Evolutionary conservation across 2,329 filamentous ascomycete species (phyloP).

Genomic region (Arthrinium puccinioides): DNA sequence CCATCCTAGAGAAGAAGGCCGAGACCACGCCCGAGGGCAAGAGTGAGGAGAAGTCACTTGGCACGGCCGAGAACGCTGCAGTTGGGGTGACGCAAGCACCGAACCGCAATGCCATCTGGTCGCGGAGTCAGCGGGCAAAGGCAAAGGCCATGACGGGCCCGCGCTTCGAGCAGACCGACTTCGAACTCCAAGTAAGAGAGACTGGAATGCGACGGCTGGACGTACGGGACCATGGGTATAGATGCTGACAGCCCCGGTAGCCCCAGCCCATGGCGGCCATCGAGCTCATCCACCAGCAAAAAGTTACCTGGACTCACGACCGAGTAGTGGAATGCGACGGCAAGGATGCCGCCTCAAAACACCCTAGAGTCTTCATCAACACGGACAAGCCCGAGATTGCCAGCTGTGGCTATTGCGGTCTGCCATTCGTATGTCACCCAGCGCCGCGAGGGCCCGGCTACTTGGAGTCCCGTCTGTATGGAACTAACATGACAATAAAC

Average conservation of each 20-base stretch:
- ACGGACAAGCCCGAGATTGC: slow-evolving; percentile 93
- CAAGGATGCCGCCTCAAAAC: slow-evolving; percentile 81
- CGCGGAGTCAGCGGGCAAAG: slow-evolving; percentile 74
- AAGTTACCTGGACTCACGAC: slow-evolving; percentile 84
- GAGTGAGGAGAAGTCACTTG: slow-evolving; percentile 31
- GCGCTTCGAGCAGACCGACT: slow-evolving; percentile 94
- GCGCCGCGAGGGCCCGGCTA: too few species aligned
- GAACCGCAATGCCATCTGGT: slow-evolving; percentile 78
- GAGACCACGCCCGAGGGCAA: slow-evolving; percentile 34
- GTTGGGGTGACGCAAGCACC: slow-evolving; percentile 63
- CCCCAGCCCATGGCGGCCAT: slow-evolving; percentile 87
- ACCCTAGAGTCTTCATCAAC: slow-evolving; percentile 96
- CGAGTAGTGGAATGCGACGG: slow-evolving; percentile 82
- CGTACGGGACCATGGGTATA: slow-evolving; percentile 1
- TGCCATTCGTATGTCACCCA: slow-evolving; percentile 70
- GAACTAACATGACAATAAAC: too few species aligned
- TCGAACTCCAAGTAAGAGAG: slow-evolving; percentile 72
- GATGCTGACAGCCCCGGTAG: slow-evolving; percentile 40
- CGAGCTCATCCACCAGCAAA: slow-evolving; percentile 91
- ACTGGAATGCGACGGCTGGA: neutral
- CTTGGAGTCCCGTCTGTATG: too few species aligned
- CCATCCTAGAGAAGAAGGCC: slow-evolving; percentile 30
- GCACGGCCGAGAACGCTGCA: slow-evolving; percentile 37
- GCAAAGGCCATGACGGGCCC: slow-evolving; percentile 85
- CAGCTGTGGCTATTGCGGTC: slow-evolving; percentile 84